These are phyloP conservation scores for Narthecium ossifragum DNA, from an alignment of 106 monocot genomes.

Conservation along the genomic window DNA sequence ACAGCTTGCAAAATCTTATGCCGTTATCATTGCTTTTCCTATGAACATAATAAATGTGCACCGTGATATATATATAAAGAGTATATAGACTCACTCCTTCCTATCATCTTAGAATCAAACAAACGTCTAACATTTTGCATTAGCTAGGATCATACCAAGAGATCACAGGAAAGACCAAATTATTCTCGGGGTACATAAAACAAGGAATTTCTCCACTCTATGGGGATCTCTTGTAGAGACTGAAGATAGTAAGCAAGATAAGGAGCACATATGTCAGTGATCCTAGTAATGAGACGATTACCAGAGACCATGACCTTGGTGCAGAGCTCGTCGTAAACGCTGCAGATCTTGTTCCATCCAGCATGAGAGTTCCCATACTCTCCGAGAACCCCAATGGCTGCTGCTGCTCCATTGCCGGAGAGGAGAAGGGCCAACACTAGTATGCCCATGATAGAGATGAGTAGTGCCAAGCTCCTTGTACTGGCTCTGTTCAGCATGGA, in stretches of 20 bases:
- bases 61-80: no score
- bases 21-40: no score
- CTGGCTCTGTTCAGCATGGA: not conserved
- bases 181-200: no score
- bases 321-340: constrained; percentile 42
- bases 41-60: no score
- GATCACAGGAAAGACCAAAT: no score
- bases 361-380: constrained; percentile 42
- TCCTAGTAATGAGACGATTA: constrained; percentile 22
- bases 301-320: constrained; percentile 10
- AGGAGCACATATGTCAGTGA: constrained; percentile 20
- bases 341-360: constrained; percentile 59
- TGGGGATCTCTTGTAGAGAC: constrained; percentile 22
- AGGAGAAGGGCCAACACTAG: constrained; percentile 38
- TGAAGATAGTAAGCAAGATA: constrained; percentile 14
- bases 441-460: constrained; percentile 16
- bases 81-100: no score
- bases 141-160: no score
- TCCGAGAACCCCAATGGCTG: constrained; percentile 40
- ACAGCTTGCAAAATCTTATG: no score
- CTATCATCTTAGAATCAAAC: no score
- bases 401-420: constrained; percentile 44
- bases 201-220: no score
- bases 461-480: not conserved
- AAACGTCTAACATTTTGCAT: no score